Evolutionary conservation across 805 yeast species (phyloP), one percentile per base, ranked within the genome.

Genomic region (Pichia occidentalis): DNA sequence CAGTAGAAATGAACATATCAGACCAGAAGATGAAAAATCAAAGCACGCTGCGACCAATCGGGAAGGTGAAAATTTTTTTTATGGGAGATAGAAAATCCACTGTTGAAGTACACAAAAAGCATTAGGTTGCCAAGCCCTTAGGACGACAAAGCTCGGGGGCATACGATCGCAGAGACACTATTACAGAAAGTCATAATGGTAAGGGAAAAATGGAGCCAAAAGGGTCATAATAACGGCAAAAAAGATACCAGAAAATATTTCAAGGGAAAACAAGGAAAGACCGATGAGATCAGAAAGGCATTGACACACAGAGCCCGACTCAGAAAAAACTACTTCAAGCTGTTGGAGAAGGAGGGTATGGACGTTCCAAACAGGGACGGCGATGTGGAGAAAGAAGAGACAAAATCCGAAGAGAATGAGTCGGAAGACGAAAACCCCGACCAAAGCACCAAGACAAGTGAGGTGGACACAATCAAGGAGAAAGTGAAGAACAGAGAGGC

Each of bases 291-390:
- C 51, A 80, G 81, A 51, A 73, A 71, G 52, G 80, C 92, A 10
- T 70, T 88, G 47, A 71, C 75, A 0, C 94, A 86, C 53, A 73
- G 86, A 44, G 85, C 95, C 11, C 71, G 92, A 51, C 70, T 88
- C 47, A 75, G 85, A 64, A 84, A 80, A 58, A 77, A 75, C 34
- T 88, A 88, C 54, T 78, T 85, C 66, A 86, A 87, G 57, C 65
- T 85, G 37, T 57, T 86, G 28, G 83, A 84, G 45, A 71, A 75
- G 36, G 87, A 84, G 49, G 94, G 88, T 1, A 70, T 71, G 34
- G 47, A 60, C 4, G 65, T 71, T 9, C 80, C 81, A 3, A 73
- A 67, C 16, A 43, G 31, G 12, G 39, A 45, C 4, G 40, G 27
- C 7, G 21, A 19, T 23, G 46, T 49, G 5, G 47, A 52, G 21